Conservation (phyloP, 176 grass and related monocot genomes). For the Areca catechu region DNA sequence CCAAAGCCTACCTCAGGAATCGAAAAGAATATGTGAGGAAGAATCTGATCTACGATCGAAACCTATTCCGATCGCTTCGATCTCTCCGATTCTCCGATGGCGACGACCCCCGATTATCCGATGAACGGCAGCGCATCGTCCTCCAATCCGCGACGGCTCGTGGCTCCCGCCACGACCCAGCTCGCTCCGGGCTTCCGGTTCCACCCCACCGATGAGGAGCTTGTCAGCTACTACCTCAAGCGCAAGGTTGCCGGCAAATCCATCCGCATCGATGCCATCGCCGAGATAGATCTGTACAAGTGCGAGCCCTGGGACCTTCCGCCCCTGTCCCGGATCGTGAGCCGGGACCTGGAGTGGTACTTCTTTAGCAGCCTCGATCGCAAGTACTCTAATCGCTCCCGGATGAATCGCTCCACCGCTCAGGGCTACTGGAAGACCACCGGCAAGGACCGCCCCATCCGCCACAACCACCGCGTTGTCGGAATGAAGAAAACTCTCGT, state of each 20-base stretch:
- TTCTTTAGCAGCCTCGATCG: conserved; percentile 94
- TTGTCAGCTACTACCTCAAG: conserved; percentile 89
- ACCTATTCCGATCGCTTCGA: no score
- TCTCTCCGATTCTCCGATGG: no score
- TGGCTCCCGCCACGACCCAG: conserved; percentile 19
- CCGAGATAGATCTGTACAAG: conserved; percentile 85
- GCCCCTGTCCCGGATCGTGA: conserved; percentile 49
- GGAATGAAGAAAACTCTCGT: conserved; percentile 99
- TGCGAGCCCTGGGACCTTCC: conserved; percentile 90
- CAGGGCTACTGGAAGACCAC: conserved; percentile 97
- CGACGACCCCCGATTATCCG: neutral
- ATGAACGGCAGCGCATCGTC: conserved; percentile 48
- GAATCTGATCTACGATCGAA: no score
- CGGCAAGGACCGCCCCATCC: conserved; percentile 78
- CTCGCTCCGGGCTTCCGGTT: conserved; percentile 69
- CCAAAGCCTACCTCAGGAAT: no score
- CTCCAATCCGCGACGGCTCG: conserved; percentile 10
- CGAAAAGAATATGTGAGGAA: no score
- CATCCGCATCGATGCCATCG: conserved; percentile 75
- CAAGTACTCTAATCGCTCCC: conserved; percentile 77
- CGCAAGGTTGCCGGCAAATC: conserved; percentile 57
- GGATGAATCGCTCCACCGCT: conserved; percentile 69
- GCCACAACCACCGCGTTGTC: conserved; percentile 33
- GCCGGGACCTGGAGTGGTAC: conserved; percentile 92
- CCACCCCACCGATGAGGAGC: conserved; percentile 77